phyloP scores from a whole-genome alignment of 257 asterid species.

The Nicotiana noctiflora region DNA sequence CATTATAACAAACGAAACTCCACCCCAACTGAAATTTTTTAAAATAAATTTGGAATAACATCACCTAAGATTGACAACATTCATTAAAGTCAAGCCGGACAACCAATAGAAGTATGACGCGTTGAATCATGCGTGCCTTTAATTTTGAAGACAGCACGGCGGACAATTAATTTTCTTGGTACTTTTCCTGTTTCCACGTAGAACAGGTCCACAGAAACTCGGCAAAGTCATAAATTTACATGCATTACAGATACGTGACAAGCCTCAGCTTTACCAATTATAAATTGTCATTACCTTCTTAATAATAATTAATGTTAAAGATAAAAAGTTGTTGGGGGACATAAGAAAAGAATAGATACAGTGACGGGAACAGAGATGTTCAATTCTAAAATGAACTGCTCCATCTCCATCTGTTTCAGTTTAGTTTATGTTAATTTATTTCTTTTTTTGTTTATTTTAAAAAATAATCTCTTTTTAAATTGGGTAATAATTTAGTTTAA shows the following conservation, averaged over 20 bases:
- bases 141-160: background rate
- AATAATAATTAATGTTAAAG: background rate
- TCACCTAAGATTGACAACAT: background rate
- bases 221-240: background rate
- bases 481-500: too few species aligned
- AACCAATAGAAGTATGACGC: background rate
- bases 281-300: background rate
- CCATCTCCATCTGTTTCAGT: background rate
- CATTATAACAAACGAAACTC: too few species aligned
- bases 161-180: background rate
- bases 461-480: too few species aligned
- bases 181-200: background rate
- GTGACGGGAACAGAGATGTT: background rate
- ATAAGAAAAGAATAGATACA: background rate
- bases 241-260: background rate
- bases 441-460: too few species aligned
- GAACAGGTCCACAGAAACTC: background rate
- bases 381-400: background rate
- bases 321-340: background rate
- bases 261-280: background rate
- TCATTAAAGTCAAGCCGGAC: background rate
- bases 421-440: background rate
- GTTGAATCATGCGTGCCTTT: background rate
- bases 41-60: too few species aligned
- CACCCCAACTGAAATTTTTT: too few species aligned